Evolutionary conservation across 2,329 filamentous ascomycete species (phyloP).

Genomic region (Clathrospora elynae): DNA sequence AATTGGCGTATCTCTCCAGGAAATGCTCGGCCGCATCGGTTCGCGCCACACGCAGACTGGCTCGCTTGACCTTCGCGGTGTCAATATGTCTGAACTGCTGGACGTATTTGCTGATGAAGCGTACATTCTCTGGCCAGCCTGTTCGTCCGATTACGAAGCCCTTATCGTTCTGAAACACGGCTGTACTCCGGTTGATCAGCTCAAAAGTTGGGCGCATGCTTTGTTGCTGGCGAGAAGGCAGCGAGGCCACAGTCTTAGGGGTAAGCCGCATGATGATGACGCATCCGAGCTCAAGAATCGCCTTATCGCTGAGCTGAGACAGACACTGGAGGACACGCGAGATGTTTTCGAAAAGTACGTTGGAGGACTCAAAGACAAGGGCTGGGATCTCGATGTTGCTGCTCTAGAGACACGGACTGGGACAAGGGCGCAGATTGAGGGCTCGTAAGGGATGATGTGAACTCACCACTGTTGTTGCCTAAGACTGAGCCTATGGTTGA

Average conservation of each 20-base stretch:
- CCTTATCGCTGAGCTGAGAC: slow-evolving; percentile 49
- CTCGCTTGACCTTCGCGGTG: slow-evolving; percentile 28
- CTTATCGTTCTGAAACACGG: slow-evolving; percentile 69
- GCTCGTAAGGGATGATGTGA: slow-evolving; percentile 12
- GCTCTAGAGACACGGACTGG: slow-evolving; percentile 70
- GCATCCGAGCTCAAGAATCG: slow-evolving; percentile 41
- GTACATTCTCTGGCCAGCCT: slow-evolving; percentile 66
- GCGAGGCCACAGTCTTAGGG: slow-evolving; percentile 7
- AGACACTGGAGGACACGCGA: slow-evolving; percentile 47
- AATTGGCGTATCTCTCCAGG: slow-evolving; percentile 58
- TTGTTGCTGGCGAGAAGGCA: slow-evolving; percentile 53
- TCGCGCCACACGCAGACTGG: slow-evolving; percentile 31
- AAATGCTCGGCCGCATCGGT: slow-evolving; percentile 39
- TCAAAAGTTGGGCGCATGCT: slow-evolving; percentile 68
- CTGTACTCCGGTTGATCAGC: slow-evolving; percentile 56
- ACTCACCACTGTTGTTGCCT: background rate
- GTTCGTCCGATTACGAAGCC: slow-evolving; percentile 42
- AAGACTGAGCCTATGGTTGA: too few species aligned
- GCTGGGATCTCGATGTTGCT: slow-evolving; percentile 69
- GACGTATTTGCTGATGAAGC: slow-evolving; percentile 56
- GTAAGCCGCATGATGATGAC: slow-evolving; percentile 23
- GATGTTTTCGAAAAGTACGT: slow-evolving; percentile 55
- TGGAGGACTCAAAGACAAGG: slow-evolving; percentile 52
- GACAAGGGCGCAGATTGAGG: slow-evolving; percentile 33
- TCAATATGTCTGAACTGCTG: slow-evolving; percentile 57